Base-by-base conservation (phyloP, 371 early-diverging fungal genomes). In the Mortierella sp. region DNA sequence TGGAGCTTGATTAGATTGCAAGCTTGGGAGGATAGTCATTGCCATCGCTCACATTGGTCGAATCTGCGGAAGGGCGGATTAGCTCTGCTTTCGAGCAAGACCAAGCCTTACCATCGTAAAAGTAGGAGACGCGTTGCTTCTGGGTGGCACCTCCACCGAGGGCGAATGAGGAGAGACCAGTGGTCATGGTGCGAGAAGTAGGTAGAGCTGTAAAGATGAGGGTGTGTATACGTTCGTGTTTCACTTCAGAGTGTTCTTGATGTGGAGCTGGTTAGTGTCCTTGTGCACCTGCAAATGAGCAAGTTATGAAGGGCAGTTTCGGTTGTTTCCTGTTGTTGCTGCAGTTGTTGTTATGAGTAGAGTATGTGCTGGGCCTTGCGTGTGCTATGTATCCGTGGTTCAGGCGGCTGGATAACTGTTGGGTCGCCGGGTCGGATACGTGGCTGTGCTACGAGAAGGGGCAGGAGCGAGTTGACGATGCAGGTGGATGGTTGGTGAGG, bases 61-160 rank as follows among this genome's bases (percentile, higher is more conserved):
- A 61, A 61, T 61, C 64, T 34, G 37, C 21, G 26, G 16, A 64
- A 34, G 40, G 40, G 67, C 24, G 24, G 43, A 24, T 67, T 67
- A 28, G 61, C 34, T 26, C 16, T 34, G 64, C 43, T 37, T 40
- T 24, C 28, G 57, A 44, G 10, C 4, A 96, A 94, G 73, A 11
- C 16, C 3, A 50, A 16, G 50, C 50, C 16, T 94, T 95, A 88
- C 92, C 92, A 88, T 96, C 95, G 79, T 96, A 96, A 77, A 93
- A 95, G 79, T 95, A 96, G 69, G 95, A 92, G 16, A 96, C 94
- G 79, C 95, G 93, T 83, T 89, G 92, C 82, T 93, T 93, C 53
- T 88, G 79, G 16, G 83, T 84, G 24, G 77, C 71, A 57, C 83
- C 83, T 74, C 85, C 85, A 13, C 85, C 85, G 61, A 84, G 81